Evolutionary conservation across 2,329 filamentous ascomycete genomes (phyloP), one percentile per base, ranked within the genome.

Genomic region (Karstenula rhodostoma): DNA sequence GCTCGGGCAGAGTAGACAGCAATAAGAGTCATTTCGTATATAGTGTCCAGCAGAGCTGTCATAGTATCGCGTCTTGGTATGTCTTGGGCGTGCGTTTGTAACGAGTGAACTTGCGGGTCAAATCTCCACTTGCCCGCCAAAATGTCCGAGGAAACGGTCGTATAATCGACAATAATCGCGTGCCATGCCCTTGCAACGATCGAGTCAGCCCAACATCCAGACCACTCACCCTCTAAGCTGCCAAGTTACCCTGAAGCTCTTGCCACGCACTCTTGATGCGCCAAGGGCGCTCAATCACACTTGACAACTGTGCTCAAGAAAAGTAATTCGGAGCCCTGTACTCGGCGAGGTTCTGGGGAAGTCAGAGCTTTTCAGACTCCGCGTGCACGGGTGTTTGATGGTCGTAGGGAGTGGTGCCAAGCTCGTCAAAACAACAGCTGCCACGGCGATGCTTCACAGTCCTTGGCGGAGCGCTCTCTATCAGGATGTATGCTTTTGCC

Each of bases 181-280:
- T 33, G 29, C n/a, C 29, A 44, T 8, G 23, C 19, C 23, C 47
- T n/a, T 50, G 23, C 27, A 22, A 33, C 25, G 19, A 17, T 0
- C 10, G 19, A 54, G 22, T 47, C 50, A 23, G n/a, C 40, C 23
- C 44, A 27, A 29, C 23, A 15, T 47, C 23, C 15, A 47, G 44
- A 27, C 44, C 23, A 13, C 23, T 17, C 6, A 29, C 12, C 44
- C 29, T 29, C 5, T 29, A 29, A 47, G 44, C 44, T 29, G 60
- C 60, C 60, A 62, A 62, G 60, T 5, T 13, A 12, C 17, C n/a
- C 40, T 25, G 47, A 59, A 57, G 52, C 59, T 48, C 23, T 32
- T 57, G 60, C 60, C 57, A 32, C 59, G 56, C 46, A 42, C 19
- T 50, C 52, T 47, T 58, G 32, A 56, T 52, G 59, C 48, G 62